Percentiles rank a stretch among this genome's conserved stretches.
phyloP scores from a whole-genome alignment of 495 filamentous ascomycete genomes.

The Chaetomium fimeti region DNA sequence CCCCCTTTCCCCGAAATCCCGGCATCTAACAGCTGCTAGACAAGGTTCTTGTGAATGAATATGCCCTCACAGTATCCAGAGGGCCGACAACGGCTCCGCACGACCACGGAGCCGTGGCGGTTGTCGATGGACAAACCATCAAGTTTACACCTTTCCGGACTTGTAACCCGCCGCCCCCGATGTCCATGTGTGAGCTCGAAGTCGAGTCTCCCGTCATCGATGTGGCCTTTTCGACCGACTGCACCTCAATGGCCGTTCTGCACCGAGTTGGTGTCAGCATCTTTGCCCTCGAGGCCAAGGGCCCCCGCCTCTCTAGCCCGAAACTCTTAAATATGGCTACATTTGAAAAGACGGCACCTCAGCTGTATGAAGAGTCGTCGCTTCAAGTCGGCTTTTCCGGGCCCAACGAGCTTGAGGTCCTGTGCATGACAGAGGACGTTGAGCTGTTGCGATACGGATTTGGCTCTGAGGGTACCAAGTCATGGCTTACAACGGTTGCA shows the following conservation, averaged over 20 bases:
- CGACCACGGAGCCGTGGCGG: conserved; percentile 78
- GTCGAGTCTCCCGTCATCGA: conserved; percentile 66
- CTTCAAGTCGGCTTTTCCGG: conserved; percentile 34
- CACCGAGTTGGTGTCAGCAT: conserved; percentile 61
- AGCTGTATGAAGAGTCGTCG: conserved; percentile 24
- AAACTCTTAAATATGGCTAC: conserved; percentile 29
- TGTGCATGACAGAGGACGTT: conserved; percentile 26
- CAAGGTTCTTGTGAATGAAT: conserved; percentile 63
- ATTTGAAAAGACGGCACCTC: conserved; percentile 20
- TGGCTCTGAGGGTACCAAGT: conserved; percentile 8
- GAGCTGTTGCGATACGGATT: conserved; percentile 27
- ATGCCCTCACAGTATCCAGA: conserved; percentile 62
- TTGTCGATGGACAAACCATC: conserved; percentile 79
- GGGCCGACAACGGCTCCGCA: conserved; percentile 68
- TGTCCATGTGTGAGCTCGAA: conserved; percentile 75
- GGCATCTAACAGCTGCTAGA: conserved; percentile 37
- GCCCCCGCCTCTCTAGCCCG: conserved; percentile 36
- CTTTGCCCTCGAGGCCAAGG: conserved; percentile 62
- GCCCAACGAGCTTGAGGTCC: conserved; percentile 25
- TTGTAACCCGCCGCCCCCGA: conserved; percentile 87
- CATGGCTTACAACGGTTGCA: conserved; percentile 23
- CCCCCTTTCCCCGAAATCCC: conserved; percentile 11
- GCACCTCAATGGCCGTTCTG: conserved; percentile 68
- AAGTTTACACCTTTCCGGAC: conserved; percentile 82
- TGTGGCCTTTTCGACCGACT: conserved; percentile 66